Evolutionary conservation across 2,329 filamentous ascomycete species (phyloP), one percentile per base, ranked within the genome.

Genomic region (Plenodomus lindquistii): DNA sequence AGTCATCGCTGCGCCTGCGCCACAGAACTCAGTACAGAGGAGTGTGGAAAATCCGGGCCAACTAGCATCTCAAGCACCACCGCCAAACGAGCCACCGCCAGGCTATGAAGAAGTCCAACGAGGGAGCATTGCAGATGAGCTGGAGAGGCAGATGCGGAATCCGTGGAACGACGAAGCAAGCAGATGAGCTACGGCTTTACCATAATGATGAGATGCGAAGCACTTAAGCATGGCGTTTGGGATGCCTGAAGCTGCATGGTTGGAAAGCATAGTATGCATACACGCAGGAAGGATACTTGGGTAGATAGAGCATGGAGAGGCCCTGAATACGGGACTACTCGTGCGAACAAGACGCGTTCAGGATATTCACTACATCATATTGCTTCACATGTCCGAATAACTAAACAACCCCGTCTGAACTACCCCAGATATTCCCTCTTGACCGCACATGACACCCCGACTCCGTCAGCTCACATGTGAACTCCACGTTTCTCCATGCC

Each of bases 91-190:
- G 67, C 91, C 92, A 4, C 93, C 93, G 40, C 93, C 93, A 41
- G 89, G 85, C 29, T 97, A 97, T 67, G 91, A 97, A 64, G 91
- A 96, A 71, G 89, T 89, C 21, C 93, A 97, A 72, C 85, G 91
- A 67, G 84, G 89, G 59, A 88, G 87, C 51, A 80, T 92, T 57
- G 86, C 87, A 38, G 82, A 88, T 52, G 89, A 89, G 59, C 79
- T 89, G 37, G 88, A 93, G 66, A 64, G 75, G 54, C 65, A 72
- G 51, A 55, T 74, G 48, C 66, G 72, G 50, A 55, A 58, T 16
- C 46, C 53, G 15, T 51, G 51, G 58, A 55, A 42, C 31, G 55
- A 49, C 34, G 53, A 49, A 40, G 43, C 41, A 21, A 50, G 47
- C 38, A 45, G 53, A 60, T 48, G 54, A 61, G 39, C 29, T 42